Percentiles rank a stretch among this genome's conserved stretches.
These are phyloP conservation scores for Lachancea meyersii DNA, from an alignment of 805 yeast species.

Conservation along the genomic window DNA sequence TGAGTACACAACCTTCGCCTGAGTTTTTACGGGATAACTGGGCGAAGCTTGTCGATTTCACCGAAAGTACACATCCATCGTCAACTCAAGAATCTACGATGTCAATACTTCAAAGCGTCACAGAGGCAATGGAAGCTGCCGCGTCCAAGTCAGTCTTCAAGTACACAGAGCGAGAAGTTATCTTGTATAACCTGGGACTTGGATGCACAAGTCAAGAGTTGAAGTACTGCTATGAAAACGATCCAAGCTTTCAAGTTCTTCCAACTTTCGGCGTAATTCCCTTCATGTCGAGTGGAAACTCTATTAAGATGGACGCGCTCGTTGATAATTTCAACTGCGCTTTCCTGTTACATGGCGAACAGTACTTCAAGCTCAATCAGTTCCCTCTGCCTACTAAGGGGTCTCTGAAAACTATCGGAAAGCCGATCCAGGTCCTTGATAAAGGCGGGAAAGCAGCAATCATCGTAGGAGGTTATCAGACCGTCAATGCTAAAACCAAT, in stretches of 20 bases:
- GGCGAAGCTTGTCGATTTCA: slow-evolving; percentile 60
- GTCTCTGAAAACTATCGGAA: slow-evolving; percentile 50
- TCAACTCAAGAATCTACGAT: slow-evolving; percentile 71
- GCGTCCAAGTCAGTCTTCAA: slow-evolving; percentile 41
- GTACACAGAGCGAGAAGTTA: slow-evolving; percentile 63
- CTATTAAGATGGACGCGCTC: slow-evolving; percentile 50
- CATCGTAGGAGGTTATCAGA: slow-evolving; percentile 65
- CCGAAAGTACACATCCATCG: slow-evolving; percentile 40
- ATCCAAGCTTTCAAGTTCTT: slow-evolving; percentile 70
- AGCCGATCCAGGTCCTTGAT: slow-evolving; percentile 69
- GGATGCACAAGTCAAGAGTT: slow-evolving; percentile 79
- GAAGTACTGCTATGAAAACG: slow-evolving; percentile 72
- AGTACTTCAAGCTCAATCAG: slow-evolving; percentile 68
- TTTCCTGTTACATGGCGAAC: slow-evolving; percentile 91
- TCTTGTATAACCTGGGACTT: slow-evolving; percentile 81
- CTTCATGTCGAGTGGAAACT: slow-evolving; percentile 58
- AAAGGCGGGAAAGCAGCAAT: slow-evolving; percentile 80
- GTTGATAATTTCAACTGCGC: slow-evolving; percentile 84
- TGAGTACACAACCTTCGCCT: slow-evolving; percentile 48
- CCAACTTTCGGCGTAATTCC: slow-evolving; percentile 92
- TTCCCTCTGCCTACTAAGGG: slow-evolving; percentile 77
- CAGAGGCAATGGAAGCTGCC: slow-evolving; percentile 37
- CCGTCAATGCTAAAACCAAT: slow-evolving; percentile 62
- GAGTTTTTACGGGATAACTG: slow-evolving; percentile 70
- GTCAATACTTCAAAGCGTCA: slow-evolving; percentile 65